Conservation (phyloP, 495 filamentous ascomycete genomes). For the Lichenothelia convexa region DNA sequence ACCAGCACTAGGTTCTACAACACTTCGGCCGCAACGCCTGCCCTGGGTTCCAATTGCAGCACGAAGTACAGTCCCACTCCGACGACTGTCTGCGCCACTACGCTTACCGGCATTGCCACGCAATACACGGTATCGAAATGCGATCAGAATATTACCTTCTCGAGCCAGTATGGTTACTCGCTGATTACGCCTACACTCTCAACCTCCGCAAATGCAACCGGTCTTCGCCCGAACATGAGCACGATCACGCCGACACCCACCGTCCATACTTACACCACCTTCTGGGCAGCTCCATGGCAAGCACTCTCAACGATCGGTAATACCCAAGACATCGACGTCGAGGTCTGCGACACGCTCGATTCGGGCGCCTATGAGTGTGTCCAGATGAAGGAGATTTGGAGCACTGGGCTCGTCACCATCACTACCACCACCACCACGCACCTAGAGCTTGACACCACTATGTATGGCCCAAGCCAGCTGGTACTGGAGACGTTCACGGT, state of each 20-base stretch:
- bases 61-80: conserved; percentile 12
- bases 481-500: conserved; percentile 16
- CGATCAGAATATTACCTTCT: conserved; percentile 20
- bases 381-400: conserved; percentile 14
- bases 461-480: conserved; percentile 13
- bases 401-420: conserved; percentile 13
- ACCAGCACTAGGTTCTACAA: conserved; percentile 3
- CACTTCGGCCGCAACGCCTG: conserved; percentile 6
- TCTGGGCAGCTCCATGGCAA: conserved; percentile 19
- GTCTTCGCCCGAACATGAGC: not conserved
- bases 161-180: conserved; percentile 16
- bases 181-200: conserved; percentile 10
- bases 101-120: conserved; percentile 13
- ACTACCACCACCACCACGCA: conserved; percentile 7
- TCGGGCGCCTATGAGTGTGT: conserved; percentile 15
- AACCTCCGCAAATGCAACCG: not conserved
- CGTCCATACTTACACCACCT: conserved; percentile 16
- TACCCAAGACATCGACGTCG: conserved; percentile 13
- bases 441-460: conserved; percentile 15
- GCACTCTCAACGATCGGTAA: conserved; percentile 11
- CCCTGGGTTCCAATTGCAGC: conserved; percentile 9
- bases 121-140: conserved; percentile 16
- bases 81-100: conserved; percentile 19
- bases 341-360: conserved; percentile 13
- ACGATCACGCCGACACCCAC: conserved; percentile 14